Evolutionary conservation across 2,329 filamentous ascomycete genomes (phyloP), one percentile per base, ranked within the genome.

Genomic region (Zymoseptoria ardabiliae): DNA sequence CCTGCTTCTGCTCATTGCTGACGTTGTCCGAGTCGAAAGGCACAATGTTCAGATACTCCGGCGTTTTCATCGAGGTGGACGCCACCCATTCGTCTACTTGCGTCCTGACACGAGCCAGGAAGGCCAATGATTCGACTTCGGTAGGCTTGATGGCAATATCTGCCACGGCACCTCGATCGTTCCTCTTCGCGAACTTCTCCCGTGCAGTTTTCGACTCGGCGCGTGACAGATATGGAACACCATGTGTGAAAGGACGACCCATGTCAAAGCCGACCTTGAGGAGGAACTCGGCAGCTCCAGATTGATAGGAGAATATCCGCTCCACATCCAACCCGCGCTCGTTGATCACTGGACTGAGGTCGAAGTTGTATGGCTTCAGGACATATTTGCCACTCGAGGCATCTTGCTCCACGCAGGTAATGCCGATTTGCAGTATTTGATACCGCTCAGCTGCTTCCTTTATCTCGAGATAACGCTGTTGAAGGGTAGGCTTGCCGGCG

Each of bases 391-490:
- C 80, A 67, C 77, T 78, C 9, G 79, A 72, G 6, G 69, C 64
- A 69, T 85, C 79, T 69, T 87, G 82, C 56, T 77, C 76, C n/a
- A 83, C 83, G 66, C 85, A 82, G 0, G 86, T 88, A 59, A 89
- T 72, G n/a, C 86, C 86, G 57, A 88, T 73, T 68, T 89, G 86
- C 2, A 88, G 74, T 55, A 88, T 81, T 61, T 85, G 81, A 66
- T 85, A 88, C 48, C 78, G 80, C 61, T 86, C 80, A 3, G 85
- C 85, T 2, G 83, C 84, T 25, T 74, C 73, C 68, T 83, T 86
- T 58, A 78, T 77, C 62, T 88, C 85, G 10, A 76, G 72, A 68
- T 88, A 89, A 58, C 82, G 79, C 50, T 85, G 75, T 65, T 88
- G 81, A 1, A 88, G 73, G 2, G 79, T 79, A 30, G 78, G 78